Evolutionary conservation across 768 basidiomycete genomes (phyloP).

Genomic region (Suillus bovinus): DNA sequence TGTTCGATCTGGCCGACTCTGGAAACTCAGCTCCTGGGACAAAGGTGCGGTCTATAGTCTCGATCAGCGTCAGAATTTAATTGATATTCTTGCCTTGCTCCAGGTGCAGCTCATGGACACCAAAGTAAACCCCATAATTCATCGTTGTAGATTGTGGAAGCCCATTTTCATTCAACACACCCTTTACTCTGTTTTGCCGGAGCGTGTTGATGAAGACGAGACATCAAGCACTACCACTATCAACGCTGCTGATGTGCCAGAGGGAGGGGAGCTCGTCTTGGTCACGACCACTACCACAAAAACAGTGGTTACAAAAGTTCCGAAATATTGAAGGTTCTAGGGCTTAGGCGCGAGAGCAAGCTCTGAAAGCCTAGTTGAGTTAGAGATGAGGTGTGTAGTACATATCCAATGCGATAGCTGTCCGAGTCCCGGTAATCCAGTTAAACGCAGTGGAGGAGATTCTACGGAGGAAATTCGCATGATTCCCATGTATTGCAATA

Average conservation of each 20-base stretch:
- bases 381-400: neutral
- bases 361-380: neutral
- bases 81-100: neutral
- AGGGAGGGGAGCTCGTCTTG: neutral
- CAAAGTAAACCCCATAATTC: neutral
- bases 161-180: neutral
- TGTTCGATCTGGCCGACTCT: slow-evolving; percentile 25
- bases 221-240: neutral
- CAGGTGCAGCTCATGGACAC: neutral
- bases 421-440: neutral
- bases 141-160: neutral
- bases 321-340: neutral
- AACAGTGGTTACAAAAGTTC: neutral
- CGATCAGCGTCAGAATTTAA: neutral
- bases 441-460: neutral
- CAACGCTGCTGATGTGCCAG: neutral
- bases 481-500: too few species aligned
- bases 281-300: neutral
- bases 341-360: neutral
- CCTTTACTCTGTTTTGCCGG: neutral
- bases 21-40: slow-evolving; percentile 31
- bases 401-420: neutral
- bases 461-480: too few species aligned
- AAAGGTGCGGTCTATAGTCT: slow-evolving; percentile 18
- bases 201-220: neutral